phyloP scores from a whole-genome alignment of 2,329 filamentous ascomycete genomes.

The Aspergillus puulaauensis region DNA sequence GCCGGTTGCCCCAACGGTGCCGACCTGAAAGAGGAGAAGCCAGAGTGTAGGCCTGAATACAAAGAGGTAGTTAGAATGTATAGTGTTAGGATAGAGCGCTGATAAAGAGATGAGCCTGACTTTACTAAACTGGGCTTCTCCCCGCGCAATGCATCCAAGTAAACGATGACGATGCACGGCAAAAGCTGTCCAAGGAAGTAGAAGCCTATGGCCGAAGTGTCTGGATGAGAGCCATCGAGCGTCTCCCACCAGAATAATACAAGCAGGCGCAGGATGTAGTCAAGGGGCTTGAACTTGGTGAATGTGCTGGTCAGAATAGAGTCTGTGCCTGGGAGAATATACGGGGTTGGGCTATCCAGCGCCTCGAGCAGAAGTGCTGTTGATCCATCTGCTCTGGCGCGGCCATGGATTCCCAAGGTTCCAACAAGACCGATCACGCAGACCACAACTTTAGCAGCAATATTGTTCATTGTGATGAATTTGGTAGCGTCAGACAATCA shows the following conservation, averaged over 20 bases:
- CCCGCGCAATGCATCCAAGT: neutral
- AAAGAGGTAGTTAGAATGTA: too few species aligned
- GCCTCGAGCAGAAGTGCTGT: neutral
- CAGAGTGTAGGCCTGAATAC: neutral
- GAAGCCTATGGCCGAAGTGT: neutral
- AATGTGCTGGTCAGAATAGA: neutral
- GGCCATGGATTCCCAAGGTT: neutral
- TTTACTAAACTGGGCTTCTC: neutral
- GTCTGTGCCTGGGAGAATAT: neutral
- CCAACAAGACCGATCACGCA: neutral
- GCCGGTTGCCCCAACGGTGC: neutral
- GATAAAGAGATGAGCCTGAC: neutral
- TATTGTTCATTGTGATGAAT: neutral
- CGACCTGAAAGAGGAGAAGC: conserved; percentile 1
- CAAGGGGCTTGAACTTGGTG: neutral
- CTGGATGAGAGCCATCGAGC: neutral
- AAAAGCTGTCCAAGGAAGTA: conserved; percentile 5
- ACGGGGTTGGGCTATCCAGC: neutral
- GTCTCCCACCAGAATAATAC: conserved; percentile 1
- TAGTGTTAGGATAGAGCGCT: neutral
- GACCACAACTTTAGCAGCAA: neutral
- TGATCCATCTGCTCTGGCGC: neutral
- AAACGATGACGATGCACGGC: neutral
- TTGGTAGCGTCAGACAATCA: too few species aligned
- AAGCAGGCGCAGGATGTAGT: neutral